Evolutionary conservation across 495 filamentous ascomycete species (phyloP), one percentile per base, ranked within the genome.

Genomic region (Delitschia confertaspora): DNA sequence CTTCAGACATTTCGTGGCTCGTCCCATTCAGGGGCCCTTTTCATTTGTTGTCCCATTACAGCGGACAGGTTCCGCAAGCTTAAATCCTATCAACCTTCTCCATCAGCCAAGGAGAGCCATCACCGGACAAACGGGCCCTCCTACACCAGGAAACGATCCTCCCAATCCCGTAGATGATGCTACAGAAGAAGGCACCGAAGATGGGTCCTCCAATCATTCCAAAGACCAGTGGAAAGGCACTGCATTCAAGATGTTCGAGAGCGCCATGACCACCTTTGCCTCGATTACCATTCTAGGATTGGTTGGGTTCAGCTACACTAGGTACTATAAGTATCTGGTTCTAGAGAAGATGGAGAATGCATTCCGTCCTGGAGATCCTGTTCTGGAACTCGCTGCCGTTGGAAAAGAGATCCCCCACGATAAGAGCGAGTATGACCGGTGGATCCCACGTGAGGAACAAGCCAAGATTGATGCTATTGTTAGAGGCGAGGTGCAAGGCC

Each of bases 311-410:
- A 71, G 69, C 37, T 95, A 94, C 62, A 88, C 93, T 33, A 56
- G 56, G 43, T 85, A 82, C 57, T 98, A 98, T 72, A 98, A 98
- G 68, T 72, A 81, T 59, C 60, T 89, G 31, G 82, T 95, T 18
- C 65, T 95, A 7, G 63, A 80, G 42, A 98, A 98, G 63, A 94
- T 95, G 66, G 78, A 87, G 50, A 80, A 87, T 56, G 91, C 91
- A n/a, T 96, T 98, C 60, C 68, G 78, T 23, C 84, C 85, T 6
- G 91, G 91, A 4, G 91, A 98, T 59, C 91, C 91, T 0, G 87
- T 89, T 0, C 71, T 98, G 2, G 87, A 85, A 31, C 67, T 98
- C 11, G 89, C 91, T 1, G 85, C 83, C n/a, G 69, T 22, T 13
- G 55, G 46, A 3, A 58, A 55, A 35, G 45, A 54, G 40, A 35